These are phyloP conservation scores for Amoebophrya sp. DNA, from an alignment of 169 alveolate genomes.

Conservation along the genomic window DNA sequence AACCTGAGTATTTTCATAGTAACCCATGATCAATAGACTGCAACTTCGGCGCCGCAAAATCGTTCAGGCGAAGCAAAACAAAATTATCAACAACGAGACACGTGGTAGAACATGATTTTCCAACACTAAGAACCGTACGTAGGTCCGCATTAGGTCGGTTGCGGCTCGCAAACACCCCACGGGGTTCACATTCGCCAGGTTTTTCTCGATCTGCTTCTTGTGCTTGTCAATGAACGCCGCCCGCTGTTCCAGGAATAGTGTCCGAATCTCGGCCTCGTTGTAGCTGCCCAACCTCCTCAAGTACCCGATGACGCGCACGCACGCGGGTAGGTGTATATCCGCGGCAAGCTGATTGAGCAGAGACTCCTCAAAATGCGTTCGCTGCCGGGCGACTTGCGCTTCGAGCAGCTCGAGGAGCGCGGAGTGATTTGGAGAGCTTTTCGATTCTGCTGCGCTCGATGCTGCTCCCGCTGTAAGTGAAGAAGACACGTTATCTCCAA, in stretches of 20 bases:
- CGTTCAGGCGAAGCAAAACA: no score
- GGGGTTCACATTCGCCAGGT: not conserved
- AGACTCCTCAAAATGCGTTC: not conserved
- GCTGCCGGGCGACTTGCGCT: not conserved
- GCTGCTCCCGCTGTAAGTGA: no score
- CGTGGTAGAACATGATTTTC: no score
- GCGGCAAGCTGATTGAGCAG: not conserved
- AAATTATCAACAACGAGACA: no score
- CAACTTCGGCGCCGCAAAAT: no score
- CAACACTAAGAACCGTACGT: not conserved
- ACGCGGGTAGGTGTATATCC: not conserved
- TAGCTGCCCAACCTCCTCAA: not conserved
- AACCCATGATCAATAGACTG: no score
- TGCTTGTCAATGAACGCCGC: not conserved
- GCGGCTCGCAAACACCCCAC: not conserved
- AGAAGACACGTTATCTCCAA: no score
- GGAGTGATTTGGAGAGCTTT: not conserved
- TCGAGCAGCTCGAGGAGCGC: not conserved
- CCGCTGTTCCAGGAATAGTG: not conserved
- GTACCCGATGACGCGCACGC: not conserved
- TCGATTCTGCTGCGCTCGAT: no score
- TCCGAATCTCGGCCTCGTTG: not conserved
- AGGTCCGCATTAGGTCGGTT: not conserved
- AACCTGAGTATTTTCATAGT: no score
- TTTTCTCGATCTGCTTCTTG: not conserved